Evolutionary conservation across 2,329 filamentous ascomycete genomes (phyloP).

Genomic region (Passalora sequoiae): DNA sequence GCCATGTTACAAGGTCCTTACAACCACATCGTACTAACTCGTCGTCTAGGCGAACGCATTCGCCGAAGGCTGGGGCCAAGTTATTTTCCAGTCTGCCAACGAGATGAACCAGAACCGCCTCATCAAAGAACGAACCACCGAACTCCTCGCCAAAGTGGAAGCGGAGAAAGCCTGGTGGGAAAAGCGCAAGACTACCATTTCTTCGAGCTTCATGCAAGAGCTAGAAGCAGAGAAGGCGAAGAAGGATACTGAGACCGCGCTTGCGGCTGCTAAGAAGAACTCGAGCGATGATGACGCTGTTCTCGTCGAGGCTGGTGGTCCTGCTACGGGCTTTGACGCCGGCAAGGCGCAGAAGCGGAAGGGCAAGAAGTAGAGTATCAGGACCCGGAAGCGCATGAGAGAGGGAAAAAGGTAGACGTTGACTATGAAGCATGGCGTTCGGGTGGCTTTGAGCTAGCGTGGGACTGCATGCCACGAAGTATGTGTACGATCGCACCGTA

Average conservation of each 20-base stretch:
- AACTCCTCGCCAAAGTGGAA: slow-evolving; percentile 65
- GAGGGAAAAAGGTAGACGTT: too few species aligned
- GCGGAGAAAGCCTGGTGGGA: slow-evolving; percentile 91
- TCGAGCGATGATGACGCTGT: slow-evolving; percentile 68
- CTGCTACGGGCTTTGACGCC: slow-evolving; percentile 34
- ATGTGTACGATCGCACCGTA: too few species aligned
- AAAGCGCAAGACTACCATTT: slow-evolving; percentile 67
- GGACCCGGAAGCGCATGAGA: too few species aligned
- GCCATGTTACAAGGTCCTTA: too few species aligned
- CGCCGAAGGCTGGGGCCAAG: slow-evolving; percentile 80
- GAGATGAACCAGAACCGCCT: slow-evolving; percentile 84
- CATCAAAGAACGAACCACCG: slow-evolving; percentile 68
- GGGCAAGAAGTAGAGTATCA: not conserved
- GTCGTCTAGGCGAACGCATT: slow-evolving; percentile 95
- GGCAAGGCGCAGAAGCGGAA: slow-evolving; percentile 49
- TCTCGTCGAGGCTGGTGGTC: slow-evolving; percentile 62
- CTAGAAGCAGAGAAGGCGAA: slow-evolving; percentile 52
- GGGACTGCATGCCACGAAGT: too few species aligned
- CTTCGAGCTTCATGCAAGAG: slow-evolving; percentile 78
- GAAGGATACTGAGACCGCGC: slow-evolving; percentile 15
- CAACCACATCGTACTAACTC: too few species aligned
- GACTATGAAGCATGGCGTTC: too few species aligned
- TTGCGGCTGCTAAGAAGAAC: slow-evolving; percentile 27
- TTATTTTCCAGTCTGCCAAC: slow-evolving; percentile 95
- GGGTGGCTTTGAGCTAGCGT: too few species aligned